Evolutionary conservation across 2,329 filamentous ascomycete genomes (phyloP).

Genomic region (Pseudogymnoascus sp.): DNA sequence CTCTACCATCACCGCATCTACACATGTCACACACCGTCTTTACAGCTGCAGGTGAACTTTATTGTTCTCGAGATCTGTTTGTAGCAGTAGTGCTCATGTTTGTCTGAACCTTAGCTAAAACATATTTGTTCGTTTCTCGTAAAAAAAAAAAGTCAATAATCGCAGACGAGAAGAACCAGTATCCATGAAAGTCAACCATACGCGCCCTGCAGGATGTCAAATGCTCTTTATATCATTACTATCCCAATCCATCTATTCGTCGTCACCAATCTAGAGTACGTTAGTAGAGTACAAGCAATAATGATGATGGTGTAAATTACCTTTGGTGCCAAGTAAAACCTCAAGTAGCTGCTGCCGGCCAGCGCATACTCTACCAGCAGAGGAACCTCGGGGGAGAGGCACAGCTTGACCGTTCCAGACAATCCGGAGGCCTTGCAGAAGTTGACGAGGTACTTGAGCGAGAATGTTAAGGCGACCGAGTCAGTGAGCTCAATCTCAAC

Average conservation of each 20-base stretch:
- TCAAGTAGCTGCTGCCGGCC: constrained; percentile 73
- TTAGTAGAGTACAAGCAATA: constrained; percentile 17
- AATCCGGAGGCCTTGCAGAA: constrained; percentile 96
- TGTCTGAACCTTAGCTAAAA: constrained; percentile 6
- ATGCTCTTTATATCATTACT: constrained; percentile 7
- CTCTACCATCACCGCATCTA: background rate
- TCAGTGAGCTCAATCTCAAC: constrained; percentile 86
- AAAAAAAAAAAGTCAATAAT: constrained; percentile 10
- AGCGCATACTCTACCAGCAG: constrained; percentile 88
- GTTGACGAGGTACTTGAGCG: constrained; percentile 98
- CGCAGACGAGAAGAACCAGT: constrained; percentile 10
- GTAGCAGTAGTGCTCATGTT: background rate
- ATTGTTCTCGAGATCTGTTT: background rate
- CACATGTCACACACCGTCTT: background rate
- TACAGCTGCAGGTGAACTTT: background rate
- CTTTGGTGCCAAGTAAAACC: constrained; percentile 98
- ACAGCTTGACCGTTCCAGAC: constrained; percentile 76
- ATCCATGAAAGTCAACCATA: constrained; percentile 10
- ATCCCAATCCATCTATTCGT: constrained; percentile 39
- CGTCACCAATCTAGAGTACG: constrained; percentile 56
- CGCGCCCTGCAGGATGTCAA: constrained; percentile 7
- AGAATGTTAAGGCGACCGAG: constrained; percentile 91
- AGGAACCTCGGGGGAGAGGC: constrained; percentile 91
- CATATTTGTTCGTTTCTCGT: background rate
- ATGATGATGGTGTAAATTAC: constrained; percentile 36